These are phyloP conservation scores for Gnomoniopsis smithogilvyi DNA, from an alignment of 2,329 filamentous ascomycete genomes.

Conservation along the genomic window DNA sequence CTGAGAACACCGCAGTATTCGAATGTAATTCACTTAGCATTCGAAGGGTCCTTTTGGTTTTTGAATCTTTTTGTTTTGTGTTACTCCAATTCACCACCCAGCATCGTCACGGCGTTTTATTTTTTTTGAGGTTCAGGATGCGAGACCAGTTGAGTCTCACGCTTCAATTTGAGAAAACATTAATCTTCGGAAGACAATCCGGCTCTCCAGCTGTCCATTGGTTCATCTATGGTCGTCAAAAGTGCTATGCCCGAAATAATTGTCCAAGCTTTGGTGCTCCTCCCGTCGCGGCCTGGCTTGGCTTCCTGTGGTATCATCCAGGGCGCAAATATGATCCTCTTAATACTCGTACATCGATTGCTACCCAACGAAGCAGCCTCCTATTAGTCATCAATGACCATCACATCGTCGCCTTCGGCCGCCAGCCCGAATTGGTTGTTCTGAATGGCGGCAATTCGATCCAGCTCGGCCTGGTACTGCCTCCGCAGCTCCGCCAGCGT, in stretches of 20 bases:
- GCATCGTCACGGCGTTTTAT: constrained; percentile 19
- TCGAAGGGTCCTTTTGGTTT: neutral
- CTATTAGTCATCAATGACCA: constrained; percentile 29
- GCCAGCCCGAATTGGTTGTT: constrained; percentile 83
- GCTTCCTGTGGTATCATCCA: constrained; percentile 8
- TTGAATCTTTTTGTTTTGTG: too few relatives aligned
- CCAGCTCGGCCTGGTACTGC: constrained; percentile 86
- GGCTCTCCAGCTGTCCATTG: constrained; percentile 1
- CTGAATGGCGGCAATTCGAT: constrained; percentile 82
- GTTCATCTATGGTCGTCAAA: neutral
- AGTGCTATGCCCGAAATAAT: neutral
- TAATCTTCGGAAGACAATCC: neutral
- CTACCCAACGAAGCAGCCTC: neutral
- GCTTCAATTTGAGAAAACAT: neutral
- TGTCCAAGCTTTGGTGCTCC: neutral
- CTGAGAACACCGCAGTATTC: neutral
- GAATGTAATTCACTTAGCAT: neutral
- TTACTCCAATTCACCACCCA: neutral
- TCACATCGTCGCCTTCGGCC: constrained; percentile 44
- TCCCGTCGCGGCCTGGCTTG: neutral
- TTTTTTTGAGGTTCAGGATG: neutral
- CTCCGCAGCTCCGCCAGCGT: constrained; percentile 83
- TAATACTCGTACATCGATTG: neutral
- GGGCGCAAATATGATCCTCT: neutral
- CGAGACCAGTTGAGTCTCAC: neutral